Conservation (phyloP, 257 asterid genomes). For the Solanum clarkiae region DNA sequence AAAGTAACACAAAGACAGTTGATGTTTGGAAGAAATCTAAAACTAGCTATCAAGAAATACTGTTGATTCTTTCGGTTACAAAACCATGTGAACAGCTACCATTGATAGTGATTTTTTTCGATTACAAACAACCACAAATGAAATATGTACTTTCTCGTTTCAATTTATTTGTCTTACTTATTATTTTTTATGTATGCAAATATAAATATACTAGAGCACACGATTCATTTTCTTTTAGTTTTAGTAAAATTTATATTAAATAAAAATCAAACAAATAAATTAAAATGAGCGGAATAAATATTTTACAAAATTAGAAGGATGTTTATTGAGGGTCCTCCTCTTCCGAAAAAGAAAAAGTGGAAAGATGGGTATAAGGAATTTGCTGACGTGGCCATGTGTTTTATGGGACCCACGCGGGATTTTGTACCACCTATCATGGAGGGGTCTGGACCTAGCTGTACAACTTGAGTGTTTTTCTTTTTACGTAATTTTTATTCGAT, state of each 20-base stretch:
- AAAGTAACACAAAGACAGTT: not conserved
- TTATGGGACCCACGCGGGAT: slow-evolving; percentile 1
- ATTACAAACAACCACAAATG: not conserved
- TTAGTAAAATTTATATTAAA: not conserved
- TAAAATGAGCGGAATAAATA: not conserved
- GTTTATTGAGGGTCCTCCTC: not conserved
- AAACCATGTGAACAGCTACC: slow-evolving; percentile 1
- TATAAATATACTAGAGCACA: too few relatives aligned
- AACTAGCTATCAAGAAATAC: not conserved
- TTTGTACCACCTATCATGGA: not conserved
- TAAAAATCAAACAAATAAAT: not conserved
- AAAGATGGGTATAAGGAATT: not conserved
- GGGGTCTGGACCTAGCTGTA: slow-evolving; percentile 10
- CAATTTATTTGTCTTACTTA: not conserved
- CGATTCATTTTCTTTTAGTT: not conserved
- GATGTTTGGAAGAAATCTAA: not conserved
- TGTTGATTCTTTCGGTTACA: not conserved
- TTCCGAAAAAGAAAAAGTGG: not conserved
- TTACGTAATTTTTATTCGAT: too few relatives aligned
- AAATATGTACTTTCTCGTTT: not conserved
- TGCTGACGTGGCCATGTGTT: slow-evolving; percentile 20
- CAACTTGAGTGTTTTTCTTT: not conserved
- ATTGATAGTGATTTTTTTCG: not conserved
- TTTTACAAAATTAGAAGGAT: not conserved
- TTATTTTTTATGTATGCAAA: too few relatives aligned